A percentile compares a stretch with the other conserved stretches of the same genome.
Conservation (phyloP, 2,329 filamentous ascomycete species). For the Hypoxylon sp. region DNA sequence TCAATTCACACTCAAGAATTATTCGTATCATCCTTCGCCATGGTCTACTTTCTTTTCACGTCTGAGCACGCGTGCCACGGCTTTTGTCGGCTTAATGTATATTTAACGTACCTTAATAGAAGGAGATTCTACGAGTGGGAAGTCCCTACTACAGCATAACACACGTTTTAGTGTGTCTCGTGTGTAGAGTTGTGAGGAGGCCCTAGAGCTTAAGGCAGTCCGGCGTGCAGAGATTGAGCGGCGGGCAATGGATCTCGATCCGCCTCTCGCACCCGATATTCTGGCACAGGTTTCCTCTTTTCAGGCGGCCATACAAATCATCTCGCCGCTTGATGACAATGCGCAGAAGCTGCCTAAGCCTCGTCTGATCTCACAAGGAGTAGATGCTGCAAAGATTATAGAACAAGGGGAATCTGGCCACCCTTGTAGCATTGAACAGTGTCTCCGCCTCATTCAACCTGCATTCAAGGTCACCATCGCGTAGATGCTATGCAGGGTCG, state of each 20-base stretch:
- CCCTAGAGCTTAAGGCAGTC: slow-evolving; percentile 71
- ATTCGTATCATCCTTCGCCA: slow-evolving; percentile 9
- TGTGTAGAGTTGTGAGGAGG: slow-evolving; percentile 69
- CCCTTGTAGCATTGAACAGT: slow-evolving; percentile 46
- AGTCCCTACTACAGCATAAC: slow-evolving; percentile 4
- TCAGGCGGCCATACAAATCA: slow-evolving; percentile 77
- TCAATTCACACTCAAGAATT: slow-evolving; percentile 13
- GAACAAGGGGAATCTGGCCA: slow-evolving; percentile 42
- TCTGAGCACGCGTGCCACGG: slow-evolving; percentile 12
- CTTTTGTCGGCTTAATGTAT: not conserved
- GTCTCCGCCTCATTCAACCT: slow-evolving; percentile 8
- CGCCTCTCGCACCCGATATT: slow-evolving; percentile 71
- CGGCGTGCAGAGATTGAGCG: slow-evolving; percentile 78
- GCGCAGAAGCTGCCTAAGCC: slow-evolving; percentile 78
- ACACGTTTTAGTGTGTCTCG: slow-evolving; percentile 37
- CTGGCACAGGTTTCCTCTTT: slow-evolving; percentile 79
- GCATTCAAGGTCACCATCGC: slow-evolving; percentile 2
- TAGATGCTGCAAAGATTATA: slow-evolving; percentile 70
- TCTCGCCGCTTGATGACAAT: slow-evolving; percentile 73
- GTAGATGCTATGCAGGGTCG: slow-evolving; percentile 13
- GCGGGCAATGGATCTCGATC: slow-evolving; percentile 73
- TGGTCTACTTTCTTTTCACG: not conserved
- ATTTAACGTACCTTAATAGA: slow-evolving; percentile 19
- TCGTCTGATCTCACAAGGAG: slow-evolving; percentile 73
- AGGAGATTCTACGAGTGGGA: slow-evolving; percentile 6